Evolutionary conservation across 2,329 filamentous ascomycete genomes (phyloP).

Genomic region (Beauveria caledonica): DNA sequence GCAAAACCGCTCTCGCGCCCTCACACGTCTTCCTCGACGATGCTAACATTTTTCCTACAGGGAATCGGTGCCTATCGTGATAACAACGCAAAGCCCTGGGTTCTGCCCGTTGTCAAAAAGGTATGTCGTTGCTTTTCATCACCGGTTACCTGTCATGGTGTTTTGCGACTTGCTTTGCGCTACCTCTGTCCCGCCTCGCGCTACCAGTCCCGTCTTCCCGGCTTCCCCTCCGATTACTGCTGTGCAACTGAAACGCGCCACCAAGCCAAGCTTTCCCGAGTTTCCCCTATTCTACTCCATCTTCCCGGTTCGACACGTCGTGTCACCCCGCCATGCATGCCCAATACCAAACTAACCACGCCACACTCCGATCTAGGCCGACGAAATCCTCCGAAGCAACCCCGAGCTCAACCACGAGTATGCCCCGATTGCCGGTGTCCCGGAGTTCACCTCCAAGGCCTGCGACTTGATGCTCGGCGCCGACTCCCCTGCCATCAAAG

Average conservation of each 20-base stretch:
- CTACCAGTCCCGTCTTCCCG: background rate
- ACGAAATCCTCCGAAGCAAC: slow-evolving; percentile 80
- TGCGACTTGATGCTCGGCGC: slow-evolving; percentile 81
- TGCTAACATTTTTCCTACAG: slow-evolving; percentile 24
- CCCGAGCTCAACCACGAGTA: slow-evolving; percentile 96
- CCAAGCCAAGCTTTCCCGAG: background rate
- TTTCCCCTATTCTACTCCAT: background rate
- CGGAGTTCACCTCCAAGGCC: slow-evolving; percentile 79
- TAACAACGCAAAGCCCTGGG: slow-evolving; percentile 93
- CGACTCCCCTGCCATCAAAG: slow-evolving; percentile 71
- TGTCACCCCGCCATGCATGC: background rate
- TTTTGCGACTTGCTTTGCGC: background rate
- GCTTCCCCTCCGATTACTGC: background rate
- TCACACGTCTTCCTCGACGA: background rate
- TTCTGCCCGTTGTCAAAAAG: slow-evolving; percentile 93
- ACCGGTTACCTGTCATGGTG: background rate
- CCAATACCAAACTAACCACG: background rate
- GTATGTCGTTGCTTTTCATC: slow-evolving; percentile 35
- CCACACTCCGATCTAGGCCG: slow-evolving; percentile 53
- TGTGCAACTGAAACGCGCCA: background rate
- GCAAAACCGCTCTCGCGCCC: background rate
- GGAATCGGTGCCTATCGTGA: slow-evolving; percentile 90
- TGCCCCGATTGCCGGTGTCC: slow-evolving; percentile 85
- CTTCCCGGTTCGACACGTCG: background rate
- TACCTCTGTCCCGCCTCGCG: background rate